These are phyloP conservation scores for Solanum appendiculatum DNA, from an alignment of 257 asterid genomes.

Conservation along the genomic window DNA sequence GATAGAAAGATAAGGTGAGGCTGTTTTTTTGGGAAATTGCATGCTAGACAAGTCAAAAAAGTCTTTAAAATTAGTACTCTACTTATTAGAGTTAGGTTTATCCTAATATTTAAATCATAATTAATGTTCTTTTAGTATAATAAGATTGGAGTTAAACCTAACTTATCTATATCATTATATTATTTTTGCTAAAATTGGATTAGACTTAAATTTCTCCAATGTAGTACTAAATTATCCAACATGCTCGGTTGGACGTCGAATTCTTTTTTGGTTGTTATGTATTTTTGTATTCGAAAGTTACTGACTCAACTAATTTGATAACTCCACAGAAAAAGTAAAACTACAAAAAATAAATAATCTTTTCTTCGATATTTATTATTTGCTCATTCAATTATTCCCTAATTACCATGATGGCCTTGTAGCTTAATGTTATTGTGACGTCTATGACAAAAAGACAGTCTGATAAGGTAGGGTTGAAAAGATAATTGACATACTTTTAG, in stretches of 20 bases:
- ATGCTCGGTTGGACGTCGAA: background rate
- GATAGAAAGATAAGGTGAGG: background rate
- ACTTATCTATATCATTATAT: background rate
- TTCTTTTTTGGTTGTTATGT: background rate
- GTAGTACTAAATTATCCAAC: background rate
- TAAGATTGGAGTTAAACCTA: background rate
- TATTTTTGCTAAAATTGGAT: background rate
- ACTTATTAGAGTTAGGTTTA: background rate
- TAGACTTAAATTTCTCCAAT: background rate
- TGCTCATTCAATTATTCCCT: background rate
- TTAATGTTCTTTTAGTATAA: background rate
- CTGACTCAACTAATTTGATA: background rate
- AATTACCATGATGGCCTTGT: no score
- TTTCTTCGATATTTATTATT: background rate
- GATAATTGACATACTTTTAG: background rate
- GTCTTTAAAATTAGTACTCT: background rate
- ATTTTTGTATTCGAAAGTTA: background rate
- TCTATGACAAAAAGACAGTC: no score
- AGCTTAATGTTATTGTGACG: no score
- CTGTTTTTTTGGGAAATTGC: background rate
- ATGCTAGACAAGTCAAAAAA: background rate
- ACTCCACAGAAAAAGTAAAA: background rate
- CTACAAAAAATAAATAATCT: background rate
- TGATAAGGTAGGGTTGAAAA: background rate
- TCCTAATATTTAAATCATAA: background rate